Evolutionary conservation across 768 basidiomycete species (phyloP).

Genomic region (Fomitopsis serialis): DNA sequence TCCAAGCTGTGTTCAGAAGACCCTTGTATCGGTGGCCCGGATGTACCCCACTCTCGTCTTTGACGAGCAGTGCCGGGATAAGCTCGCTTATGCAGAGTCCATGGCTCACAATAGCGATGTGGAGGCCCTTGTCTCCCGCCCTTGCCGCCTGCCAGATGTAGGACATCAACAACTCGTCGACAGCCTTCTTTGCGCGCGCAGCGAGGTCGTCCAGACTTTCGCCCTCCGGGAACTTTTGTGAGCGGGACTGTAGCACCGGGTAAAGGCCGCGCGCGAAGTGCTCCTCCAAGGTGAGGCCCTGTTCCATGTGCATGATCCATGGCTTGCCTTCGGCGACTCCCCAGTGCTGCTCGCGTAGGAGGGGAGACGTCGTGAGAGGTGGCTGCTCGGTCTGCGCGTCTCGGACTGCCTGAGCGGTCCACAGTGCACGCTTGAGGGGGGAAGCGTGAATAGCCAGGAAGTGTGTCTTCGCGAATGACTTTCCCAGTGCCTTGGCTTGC

Average conservation of each 20-base stretch:
- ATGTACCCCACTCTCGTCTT: constrained; percentile 29
- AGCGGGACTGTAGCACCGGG: constrained; percentile 40
- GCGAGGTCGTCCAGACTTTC: constrained; percentile 65
- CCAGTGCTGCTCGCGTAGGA: constrained; percentile 65
- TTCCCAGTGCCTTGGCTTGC: constrained; percentile 42
- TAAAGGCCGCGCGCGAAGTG: constrained; percentile 50
- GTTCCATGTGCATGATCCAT: constrained; percentile 28
- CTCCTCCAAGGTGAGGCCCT: constrained; percentile 28
- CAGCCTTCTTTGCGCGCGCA: constrained; percentile 43
- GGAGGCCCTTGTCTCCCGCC: constrained; percentile 34
- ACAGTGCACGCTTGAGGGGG: constrained; percentile 55
- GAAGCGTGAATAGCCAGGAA: constrained; percentile 63
- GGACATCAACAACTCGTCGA: constrained; percentile 50
- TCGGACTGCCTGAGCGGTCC: constrained; percentile 54
- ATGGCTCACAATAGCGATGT: constrained; percentile 71
- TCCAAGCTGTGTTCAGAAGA: constrained; percentile 69
- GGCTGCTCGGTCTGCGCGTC: constrained; percentile 43
- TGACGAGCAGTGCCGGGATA: constrained; percentile 43
- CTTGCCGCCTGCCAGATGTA: constrained; percentile 42
- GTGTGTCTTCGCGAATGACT: constrained; percentile 38
- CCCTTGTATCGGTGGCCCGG: constrained; percentile 38
- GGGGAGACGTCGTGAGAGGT: constrained; percentile 39
- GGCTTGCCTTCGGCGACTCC: constrained; percentile 65
- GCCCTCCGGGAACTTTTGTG: constrained; percentile 60
- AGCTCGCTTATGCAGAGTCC: constrained; percentile 59